Conservation (phyloP, 208 protist species). For the Kentomonas sorsogonicus region DNA sequence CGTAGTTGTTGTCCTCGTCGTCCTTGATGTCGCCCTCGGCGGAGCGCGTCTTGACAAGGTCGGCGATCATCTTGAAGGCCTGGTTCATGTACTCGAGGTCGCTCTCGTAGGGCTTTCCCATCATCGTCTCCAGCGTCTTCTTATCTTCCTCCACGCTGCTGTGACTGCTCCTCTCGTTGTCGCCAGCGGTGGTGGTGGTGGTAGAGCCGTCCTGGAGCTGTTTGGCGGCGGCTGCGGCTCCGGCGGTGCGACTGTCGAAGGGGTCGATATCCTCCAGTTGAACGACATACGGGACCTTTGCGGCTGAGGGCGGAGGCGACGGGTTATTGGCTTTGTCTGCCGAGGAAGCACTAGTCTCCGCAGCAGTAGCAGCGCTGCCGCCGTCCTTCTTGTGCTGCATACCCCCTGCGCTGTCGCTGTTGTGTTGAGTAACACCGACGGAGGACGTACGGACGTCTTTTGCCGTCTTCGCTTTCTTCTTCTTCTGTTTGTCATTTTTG, state of each 20-base stretch:
- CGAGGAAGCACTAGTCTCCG: too few relatives aligned
- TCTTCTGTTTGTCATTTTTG: constrained; percentile 1
- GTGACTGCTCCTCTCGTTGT: neutral
- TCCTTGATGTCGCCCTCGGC: constrained; percentile 89
- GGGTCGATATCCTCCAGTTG: too few relatives aligned
- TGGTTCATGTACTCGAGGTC: constrained; percentile 92
- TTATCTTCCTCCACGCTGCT: neutral
- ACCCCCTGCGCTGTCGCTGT: too few relatives aligned
- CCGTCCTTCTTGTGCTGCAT: too few relatives aligned
- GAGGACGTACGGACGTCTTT: too few relatives aligned
- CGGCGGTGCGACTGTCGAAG: too few relatives aligned
- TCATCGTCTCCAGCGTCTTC: neutral
- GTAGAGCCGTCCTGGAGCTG: too few relatives aligned
- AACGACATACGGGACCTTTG: too few relatives aligned
- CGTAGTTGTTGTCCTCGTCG: constrained; percentile 62
- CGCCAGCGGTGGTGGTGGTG: neutral
- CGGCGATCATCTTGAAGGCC: constrained; percentile 80
- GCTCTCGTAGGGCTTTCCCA: constrained; percentile 53
- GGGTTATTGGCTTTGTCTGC: too few relatives aligned
- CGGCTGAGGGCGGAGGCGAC: too few relatives aligned
- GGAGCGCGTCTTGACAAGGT: constrained; percentile 77
- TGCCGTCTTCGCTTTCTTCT: constrained; percentile 2
- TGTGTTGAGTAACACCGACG: too few relatives aligned
- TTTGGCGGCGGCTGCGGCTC: neutral
- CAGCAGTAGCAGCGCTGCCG: too few relatives aligned